Conservation (phyloP, 1,284 basidiomycete genomes). For the Microbotryum lychnidis-dioicae region DNA sequence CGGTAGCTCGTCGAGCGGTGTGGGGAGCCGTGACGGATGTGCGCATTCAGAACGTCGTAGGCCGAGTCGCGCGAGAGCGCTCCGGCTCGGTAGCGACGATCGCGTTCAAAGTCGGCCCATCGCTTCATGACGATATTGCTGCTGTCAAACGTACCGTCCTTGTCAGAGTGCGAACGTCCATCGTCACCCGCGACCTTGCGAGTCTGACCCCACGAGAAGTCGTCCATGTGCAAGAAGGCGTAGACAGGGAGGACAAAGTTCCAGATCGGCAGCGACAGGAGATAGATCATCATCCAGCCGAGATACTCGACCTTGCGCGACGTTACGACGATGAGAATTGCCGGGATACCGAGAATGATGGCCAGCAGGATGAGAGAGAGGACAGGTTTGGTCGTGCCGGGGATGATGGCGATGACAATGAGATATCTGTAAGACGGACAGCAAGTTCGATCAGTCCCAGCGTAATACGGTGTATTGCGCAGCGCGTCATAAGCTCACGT, state of each 20-base stretch:
- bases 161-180: conserved; percentile 38
- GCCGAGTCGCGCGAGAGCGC: conserved; percentile 28
- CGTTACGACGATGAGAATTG: conserved; percentile 44
- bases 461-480: background rate
- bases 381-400: conserved; percentile 34
- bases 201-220: conserved; percentile 43
- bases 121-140: conserved; percentile 96
- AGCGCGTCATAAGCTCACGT: conserved; percentile 19
- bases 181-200: conserved; percentile 36
- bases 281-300: conserved; percentile 45
- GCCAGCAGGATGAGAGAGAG: conserved; percentile 38
- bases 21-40: conserved; percentile 13
- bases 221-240: conserved; percentile 44
- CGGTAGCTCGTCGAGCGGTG: conserved; percentile 13
- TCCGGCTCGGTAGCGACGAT: conserved; percentile 58
- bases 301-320: conserved; percentile 43
- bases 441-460: background rate
- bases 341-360: conserved; percentile 45
- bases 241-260: conserved; percentile 38
- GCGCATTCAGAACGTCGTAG: conserved; percentile 5
- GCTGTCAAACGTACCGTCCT: conserved; percentile 91
- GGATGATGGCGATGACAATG: conserved; percentile 33
- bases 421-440: conserved; percentile 31
- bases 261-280: conserved; percentile 44
- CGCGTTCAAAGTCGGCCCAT: conserved; percentile 97